phyloP scores from a whole-genome alignment of 805 yeast genomes.

The Lipomyces chichibuensis region DNA sequence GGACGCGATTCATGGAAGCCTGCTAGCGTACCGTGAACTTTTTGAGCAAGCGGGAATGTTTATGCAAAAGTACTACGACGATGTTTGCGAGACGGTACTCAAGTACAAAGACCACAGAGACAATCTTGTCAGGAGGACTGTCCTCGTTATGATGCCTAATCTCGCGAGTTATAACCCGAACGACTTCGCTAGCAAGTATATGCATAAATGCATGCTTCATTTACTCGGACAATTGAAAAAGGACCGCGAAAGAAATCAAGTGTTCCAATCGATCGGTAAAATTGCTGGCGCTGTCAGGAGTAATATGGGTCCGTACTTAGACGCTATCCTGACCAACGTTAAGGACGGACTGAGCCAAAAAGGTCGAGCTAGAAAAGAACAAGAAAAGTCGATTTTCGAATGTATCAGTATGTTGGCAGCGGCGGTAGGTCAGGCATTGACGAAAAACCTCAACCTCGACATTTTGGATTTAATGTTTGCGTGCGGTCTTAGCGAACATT shows the following conservation, averaged over 20 bases:
- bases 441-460: constrained; percentile 83
- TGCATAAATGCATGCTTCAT: constrained; percentile 77
- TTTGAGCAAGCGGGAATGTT: constrained; percentile 72
- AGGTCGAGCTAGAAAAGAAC: constrained; percentile 63
- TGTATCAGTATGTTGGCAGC: constrained; percentile 84
- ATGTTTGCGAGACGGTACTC: constrained; percentile 73
- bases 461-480: constrained; percentile 75
- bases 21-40: constrained; percentile 79
- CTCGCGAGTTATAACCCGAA: constrained; percentile 77
- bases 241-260: constrained; percentile 73
- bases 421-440: constrained; percentile 90
- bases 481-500: constrained; percentile 80
- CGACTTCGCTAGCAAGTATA: constrained; percentile 74
- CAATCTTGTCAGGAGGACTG: constrained; percentile 74
- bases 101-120: constrained; percentile 77
- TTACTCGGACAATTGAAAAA: constrained; percentile 77
- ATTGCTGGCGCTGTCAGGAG: constrained; percentile 77
- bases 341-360: constrained; percentile 74
- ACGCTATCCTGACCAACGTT: constrained; percentile 80
- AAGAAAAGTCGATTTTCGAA: constrained; percentile 83
- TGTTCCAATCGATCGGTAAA: constrained; percentile 80
- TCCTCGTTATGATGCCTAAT: constrained; percentile 80
- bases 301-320: constrained; percentile 83
- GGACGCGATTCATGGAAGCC: constrained; percentile 84
- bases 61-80: constrained; percentile 70